phyloP scores from a whole-genome alignment of 2,329 filamentous ascomycete genomes.

The Ophiostoma ips region DNA sequence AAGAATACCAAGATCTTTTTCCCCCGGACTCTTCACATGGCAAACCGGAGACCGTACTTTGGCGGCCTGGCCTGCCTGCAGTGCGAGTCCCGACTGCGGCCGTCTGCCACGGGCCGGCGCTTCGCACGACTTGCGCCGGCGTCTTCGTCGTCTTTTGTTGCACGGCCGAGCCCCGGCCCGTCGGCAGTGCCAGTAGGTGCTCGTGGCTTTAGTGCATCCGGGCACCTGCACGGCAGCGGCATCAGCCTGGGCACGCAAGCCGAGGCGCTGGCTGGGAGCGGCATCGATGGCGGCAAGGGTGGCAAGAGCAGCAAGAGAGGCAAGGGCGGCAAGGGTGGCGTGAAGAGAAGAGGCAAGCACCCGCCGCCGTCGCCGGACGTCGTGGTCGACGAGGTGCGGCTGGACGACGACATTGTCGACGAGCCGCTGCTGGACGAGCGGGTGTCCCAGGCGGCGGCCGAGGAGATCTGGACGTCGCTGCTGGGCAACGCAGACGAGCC shows the following conservation, averaged over 20 bases:
- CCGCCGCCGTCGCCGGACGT: not conserved
- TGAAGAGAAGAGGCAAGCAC: not conserved
- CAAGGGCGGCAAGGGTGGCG: not conserved
- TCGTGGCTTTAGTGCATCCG: not conserved
- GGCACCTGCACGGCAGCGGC: not conserved
- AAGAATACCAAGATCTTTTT: no score
- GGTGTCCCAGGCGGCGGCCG: not conserved
- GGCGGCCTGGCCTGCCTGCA: conserved; percentile 11
- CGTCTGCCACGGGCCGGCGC: not conserved
- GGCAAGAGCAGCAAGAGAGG: not conserved
- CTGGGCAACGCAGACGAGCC: conserved; percentile 10
- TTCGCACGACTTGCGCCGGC: not conserved
- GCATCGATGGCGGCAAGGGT: not conserved
- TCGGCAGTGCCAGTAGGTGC: not conserved
- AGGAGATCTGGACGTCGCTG: conserved; percentile 7
- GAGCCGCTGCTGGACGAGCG: conserved; percentile 1
- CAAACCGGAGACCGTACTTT: not conserved
- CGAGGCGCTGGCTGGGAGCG: not conserved
- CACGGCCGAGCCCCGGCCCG: not conserved
- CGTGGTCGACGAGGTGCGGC: not conserved
- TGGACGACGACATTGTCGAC: not conserved
- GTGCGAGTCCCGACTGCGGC: conserved; percentile 6
- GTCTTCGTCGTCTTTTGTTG: not conserved
- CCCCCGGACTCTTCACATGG: not conserved
- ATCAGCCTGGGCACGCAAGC: not conserved